Evolutionary conservation across 495 filamentous ascomycete species (phyloP), one percentile per base, ranked within the genome.

Genomic region (Thermochaetoides thermophila): DNA sequence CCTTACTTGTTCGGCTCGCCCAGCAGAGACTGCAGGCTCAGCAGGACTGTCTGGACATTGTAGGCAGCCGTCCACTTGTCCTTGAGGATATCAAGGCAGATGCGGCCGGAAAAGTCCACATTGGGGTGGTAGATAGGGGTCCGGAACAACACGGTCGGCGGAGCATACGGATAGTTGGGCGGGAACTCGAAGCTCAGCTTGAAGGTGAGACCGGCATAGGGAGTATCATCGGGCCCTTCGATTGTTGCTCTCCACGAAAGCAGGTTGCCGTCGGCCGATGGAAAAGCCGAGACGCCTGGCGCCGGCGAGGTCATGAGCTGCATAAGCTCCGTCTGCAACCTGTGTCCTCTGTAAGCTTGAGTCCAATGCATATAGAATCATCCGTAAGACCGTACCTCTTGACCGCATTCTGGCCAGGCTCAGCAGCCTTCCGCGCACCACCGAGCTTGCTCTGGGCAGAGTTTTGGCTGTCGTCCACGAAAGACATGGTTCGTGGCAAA

Each of bases 1-100:
- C 7, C 31, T 43, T 66, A 97, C 91, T 95, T 95, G 61, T 99
- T 99, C 4, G 89, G 89, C 54, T 96, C 89, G 13, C 87, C 89
- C 2, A 99, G 72, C 44, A 99, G 62, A 57, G 84, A 93, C 61
- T 99, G 89, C 57, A 99, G 54, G 41, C 85, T 94, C 44, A 99
- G 59, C 29, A 99, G 61, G 15, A 99, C 82, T 27, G 76, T 89
- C 59, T 89, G 82, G 35, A 89, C 78, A 46, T 94, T 95, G 68
- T 94, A 92, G 10, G 87, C 83, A 9, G 70, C 63, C 42, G 84
- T 92, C 89, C 89, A 96, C 61, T 93, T 93, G 52, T 95, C 89
- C 66, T 93, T 94, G 32, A 99, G 64, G 45, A 99, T 99, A 56
- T 96, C 91, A 38, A 99, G 66, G 55, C 84, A 93, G 57, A 93